Conservation (phyloP, 129 eudicot species). For the Mikania micrantha region DNA sequence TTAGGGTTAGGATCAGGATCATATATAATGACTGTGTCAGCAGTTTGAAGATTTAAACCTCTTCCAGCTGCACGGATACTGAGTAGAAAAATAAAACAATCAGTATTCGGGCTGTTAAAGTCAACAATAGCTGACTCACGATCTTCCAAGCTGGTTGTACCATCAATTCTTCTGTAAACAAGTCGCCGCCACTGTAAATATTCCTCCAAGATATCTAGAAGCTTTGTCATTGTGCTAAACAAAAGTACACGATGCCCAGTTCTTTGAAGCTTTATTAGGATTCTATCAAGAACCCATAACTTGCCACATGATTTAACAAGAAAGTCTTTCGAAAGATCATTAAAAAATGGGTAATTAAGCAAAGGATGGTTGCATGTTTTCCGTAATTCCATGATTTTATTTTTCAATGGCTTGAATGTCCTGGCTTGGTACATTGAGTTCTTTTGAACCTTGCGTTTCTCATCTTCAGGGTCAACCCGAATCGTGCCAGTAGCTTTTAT, state of each 20-base stretch:
- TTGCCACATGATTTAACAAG: conserved; percentile 96
- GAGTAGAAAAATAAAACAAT: conserved; percentile 85
- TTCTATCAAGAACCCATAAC: conserved; percentile 81
- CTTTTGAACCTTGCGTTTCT: conserved; percentile 50
- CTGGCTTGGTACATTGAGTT: conserved; percentile 68
- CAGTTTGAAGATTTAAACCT: conserved; percentile 92
- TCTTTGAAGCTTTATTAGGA: conserved; percentile 83
- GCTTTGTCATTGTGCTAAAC: conserved; percentile 93
- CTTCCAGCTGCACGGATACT: conserved; percentile 98
- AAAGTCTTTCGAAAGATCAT: conserved; percentile 75
- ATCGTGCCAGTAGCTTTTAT: conserved; percentile 91
- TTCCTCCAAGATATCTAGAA: conserved; percentile 86
- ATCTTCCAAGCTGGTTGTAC: conserved; percentile 83
- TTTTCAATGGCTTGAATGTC: conserved; percentile 50
- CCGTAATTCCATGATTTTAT: conserved; percentile 92
- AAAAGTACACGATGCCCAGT: conserved; percentile 93
- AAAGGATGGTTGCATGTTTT: conserved; percentile 95
- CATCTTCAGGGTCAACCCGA: conserved; percentile 95
- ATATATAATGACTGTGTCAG: conserved; percentile 89
- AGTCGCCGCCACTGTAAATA: conserved; percentile 94
- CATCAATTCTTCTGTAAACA: conserved; percentile 86
- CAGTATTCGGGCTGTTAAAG: conserved; percentile 69
- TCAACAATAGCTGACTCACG: conserved; percentile 95
- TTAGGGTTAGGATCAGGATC: conserved; percentile 98
- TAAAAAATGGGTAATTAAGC: conserved; percentile 82